Evolutionary conservation across 208 protist species (phyloP).

Genomic region (Wallacemonas rigidus): DNA sequence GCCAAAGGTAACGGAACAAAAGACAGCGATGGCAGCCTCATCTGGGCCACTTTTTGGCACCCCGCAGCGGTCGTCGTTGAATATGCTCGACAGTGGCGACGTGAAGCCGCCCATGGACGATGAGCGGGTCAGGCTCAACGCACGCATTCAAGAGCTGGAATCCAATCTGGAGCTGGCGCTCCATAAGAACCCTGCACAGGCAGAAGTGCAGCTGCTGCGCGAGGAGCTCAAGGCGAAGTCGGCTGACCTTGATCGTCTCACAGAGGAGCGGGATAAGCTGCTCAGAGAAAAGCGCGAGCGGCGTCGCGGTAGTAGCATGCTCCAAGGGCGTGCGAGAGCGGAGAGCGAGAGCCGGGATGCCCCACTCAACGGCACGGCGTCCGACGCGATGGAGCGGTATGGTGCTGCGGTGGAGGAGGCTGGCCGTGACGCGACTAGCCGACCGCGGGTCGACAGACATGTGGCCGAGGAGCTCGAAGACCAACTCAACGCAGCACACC

Average conservation of each 20-base stretch:
- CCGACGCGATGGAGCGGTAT: not conserved
- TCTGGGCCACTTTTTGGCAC: too few species aligned
- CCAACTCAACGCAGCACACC: slow-evolving; percentile 40
- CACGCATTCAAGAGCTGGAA: slow-evolving; percentile 35
- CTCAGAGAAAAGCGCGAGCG: slow-evolving; percentile 21
- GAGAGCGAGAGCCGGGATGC: not conserved
- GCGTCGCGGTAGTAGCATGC: slow-evolving; percentile 7
- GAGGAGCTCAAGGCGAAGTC: slow-evolving; percentile 37
- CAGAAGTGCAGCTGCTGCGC: slow-evolving; percentile 43
- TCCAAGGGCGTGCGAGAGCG: not conserved
- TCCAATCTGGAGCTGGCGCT: slow-evolving; percentile 30
- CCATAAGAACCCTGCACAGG: slow-evolving; percentile 29
- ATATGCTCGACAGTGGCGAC: too few species aligned
- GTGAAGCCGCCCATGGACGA: not conserved
- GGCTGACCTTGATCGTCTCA: slow-evolving; percentile 27
- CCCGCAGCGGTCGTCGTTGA: too few species aligned
- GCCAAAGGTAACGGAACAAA: too few species aligned
- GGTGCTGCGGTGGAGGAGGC: not conserved
- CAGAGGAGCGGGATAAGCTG: slow-evolving; percentile 34
- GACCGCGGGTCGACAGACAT: slow-evolving; percentile 18
- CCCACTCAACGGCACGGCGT: not conserved
- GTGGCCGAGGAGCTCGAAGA: slow-evolving; percentile 48
- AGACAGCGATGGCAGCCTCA: too few species aligned
- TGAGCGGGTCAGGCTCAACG: slow-evolving; percentile 12
- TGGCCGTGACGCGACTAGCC: not conserved